Conservation (phyloP, 1,284 basidiomycete genomes). For the Phaffia rhodozyma region DNA sequence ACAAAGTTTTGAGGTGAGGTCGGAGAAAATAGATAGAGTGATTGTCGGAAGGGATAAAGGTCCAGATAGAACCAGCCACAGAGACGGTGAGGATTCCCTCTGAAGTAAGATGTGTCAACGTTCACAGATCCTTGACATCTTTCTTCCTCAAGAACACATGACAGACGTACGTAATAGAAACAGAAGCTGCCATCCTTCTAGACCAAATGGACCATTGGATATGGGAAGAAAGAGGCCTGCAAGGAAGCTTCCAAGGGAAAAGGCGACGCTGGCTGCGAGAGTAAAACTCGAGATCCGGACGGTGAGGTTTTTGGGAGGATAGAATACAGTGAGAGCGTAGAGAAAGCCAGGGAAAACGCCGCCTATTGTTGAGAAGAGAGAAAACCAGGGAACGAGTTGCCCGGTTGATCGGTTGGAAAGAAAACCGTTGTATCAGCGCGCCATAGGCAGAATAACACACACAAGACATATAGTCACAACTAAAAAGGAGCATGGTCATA, state of each 20-base stretch:
- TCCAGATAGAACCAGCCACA: not conserved
- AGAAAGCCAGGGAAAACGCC: conserved; percentile 18
- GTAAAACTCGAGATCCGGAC: conserved; percentile 14
- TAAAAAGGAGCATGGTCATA: not conserved
- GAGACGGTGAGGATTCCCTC: not conserved
- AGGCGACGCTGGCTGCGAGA: conserved; percentile 11
- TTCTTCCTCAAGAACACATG: too few species aligned
- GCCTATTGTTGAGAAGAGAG: not conserved
- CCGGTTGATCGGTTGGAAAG: too few species aligned
- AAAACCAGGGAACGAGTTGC: not conserved
- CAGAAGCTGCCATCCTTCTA: conserved; percentile 10
- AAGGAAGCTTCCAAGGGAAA: conserved; percentile 7
- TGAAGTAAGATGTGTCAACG: not conserved
- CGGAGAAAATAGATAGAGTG: not conserved
- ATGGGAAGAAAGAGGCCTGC: conserved; percentile 8
- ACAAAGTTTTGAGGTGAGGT: not conserved
- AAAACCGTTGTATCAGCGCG: not conserved
- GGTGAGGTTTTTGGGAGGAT: conserved; percentile 1
- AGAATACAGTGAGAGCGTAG: conserved; percentile 13
- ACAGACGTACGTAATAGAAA: conserved; percentile 4
- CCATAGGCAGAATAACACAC: not conserved
- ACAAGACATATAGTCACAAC: not conserved
- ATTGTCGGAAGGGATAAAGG: not conserved
- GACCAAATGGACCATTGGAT: not conserved
- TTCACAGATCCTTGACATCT: not conserved